A percentile compares a stretch with the other conserved stretches of the same genome.
Evolutionary conservation across 2,329 filamentous ascomycete genomes (phyloP).

Genomic region (Byssoonygena ceratinophila): DNA sequence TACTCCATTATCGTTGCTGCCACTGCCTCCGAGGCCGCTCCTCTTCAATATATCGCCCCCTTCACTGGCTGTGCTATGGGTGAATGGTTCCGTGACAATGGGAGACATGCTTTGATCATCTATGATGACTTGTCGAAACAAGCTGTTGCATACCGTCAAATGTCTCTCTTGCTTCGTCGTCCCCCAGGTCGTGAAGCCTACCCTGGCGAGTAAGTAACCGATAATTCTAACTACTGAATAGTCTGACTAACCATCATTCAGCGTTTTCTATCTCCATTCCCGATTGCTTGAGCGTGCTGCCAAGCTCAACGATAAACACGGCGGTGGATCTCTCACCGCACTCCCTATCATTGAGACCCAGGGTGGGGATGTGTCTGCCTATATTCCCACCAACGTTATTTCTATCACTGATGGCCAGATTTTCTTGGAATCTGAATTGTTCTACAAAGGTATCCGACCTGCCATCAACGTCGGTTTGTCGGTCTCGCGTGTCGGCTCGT

Average conservation of each 20-base stretch:
- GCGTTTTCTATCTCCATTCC: constrained; percentile 97
- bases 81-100: constrained; percentile 71
- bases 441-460: constrained; percentile 99
- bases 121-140: constrained; percentile 97
- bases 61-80: constrained; percentile 63
- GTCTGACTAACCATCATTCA: constrained; percentile 22
- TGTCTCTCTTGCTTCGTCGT: constrained; percentile 95
- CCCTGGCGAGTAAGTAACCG: constrained; percentile 63
- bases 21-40: constrained; percentile 92
- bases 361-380: constrained; percentile 99
- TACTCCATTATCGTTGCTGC: constrained; percentile 90
- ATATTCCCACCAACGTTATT: constrained; percentile 99
- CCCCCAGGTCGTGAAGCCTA: constrained; percentile 98
- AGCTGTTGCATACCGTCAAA: constrained; percentile 95
- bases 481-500: constrained; percentile 98
- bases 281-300: constrained; percentile 98
- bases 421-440: constrained; percentile 97
- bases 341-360: constrained; percentile 98
- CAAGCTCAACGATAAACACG: constrained; percentile 95
- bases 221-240: background rate
- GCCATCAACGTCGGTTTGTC: constrained; percentile 99
- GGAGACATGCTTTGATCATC: constrained; percentile 80
- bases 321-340: constrained; percentile 92
- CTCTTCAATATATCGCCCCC: constrained; percentile 85
- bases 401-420: constrained; percentile 99